Conservation (phyloP, 2,329 filamentous ascomycete species). For the Xylaria arbuscula region DNA sequence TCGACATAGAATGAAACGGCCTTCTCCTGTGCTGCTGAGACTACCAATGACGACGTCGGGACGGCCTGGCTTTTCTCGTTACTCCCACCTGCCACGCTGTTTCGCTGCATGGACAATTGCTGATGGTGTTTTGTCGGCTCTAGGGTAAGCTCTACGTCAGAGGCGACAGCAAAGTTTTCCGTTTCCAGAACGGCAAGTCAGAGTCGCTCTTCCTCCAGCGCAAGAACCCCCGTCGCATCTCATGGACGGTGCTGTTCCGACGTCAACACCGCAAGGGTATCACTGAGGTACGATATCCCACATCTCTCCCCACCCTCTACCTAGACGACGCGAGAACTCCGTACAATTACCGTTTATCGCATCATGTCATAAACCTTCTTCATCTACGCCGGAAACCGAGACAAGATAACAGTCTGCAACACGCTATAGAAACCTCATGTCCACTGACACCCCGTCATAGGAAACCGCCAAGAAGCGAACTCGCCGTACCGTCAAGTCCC, state of each 20-base stretch:
- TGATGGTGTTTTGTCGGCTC: slow-evolving; percentile 30
- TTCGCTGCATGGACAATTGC: slow-evolving; percentile 12
- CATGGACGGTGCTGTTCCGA: slow-evolving; percentile 98
- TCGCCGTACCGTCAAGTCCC: slow-evolving; percentile 96
- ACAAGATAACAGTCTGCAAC: background rate
- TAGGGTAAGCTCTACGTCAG: slow-evolving; percentile 99
- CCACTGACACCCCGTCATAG: slow-evolving; percentile 67
- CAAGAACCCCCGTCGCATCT: slow-evolving; percentile 99
- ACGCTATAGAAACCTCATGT: background rate
- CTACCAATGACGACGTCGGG: slow-evolving; percentile 23
- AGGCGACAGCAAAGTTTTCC: slow-evolving; percentile 99
- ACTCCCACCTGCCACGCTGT: background rate
- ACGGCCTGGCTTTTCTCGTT: background rate
- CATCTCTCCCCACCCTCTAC: background rate
- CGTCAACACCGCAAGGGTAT: slow-evolving; percentile 99
- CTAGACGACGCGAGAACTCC: background rate
- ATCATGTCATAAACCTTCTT: too few species aligned
- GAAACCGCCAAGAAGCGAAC: slow-evolving; percentile 99
- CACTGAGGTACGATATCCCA: slow-evolving; percentile 85
- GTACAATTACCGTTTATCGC: background rate
- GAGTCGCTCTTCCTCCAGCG: slow-evolving; percentile 99
- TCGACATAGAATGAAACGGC: slow-evolving; percentile 6
- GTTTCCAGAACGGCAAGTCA: slow-evolving; percentile 99
- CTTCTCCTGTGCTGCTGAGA: slow-evolving; percentile 22
- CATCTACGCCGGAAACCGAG: background rate